These are phyloP conservation scores for Fusarium ambrosium DNA, from an alignment of 2,329 filamentous ascomycete species.

Conservation along the genomic window DNA sequence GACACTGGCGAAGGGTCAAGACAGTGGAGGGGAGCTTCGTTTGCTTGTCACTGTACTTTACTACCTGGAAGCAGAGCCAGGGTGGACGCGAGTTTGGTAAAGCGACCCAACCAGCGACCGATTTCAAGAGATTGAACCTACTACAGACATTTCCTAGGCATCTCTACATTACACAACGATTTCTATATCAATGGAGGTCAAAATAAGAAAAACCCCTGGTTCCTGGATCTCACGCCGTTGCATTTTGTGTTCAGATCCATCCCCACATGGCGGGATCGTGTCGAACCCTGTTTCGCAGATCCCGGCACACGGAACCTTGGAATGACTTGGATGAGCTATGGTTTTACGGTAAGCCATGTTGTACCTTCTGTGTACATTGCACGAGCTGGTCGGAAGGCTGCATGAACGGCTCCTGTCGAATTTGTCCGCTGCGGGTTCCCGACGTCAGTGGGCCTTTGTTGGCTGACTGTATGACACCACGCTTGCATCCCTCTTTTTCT, in stretches of 20 bases:
- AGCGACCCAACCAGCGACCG: not conserved
- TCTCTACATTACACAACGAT: not conserved
- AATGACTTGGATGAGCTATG: not conserved
- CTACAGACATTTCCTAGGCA: not conserved
- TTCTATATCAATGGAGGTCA: not conserved
- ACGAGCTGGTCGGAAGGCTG: not conserved
- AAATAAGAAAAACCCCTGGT: not conserved
- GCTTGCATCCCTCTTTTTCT: not conserved
- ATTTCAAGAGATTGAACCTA: rapidly evolving
- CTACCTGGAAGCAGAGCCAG: not conserved
- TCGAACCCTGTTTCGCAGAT: not conserved
- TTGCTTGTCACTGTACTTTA: not conserved
- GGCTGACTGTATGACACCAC: not conserved
- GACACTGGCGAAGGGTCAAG: not conserved
- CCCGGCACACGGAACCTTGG: not conserved
- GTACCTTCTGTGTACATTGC: not conserved
- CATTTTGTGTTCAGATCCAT: constrained; percentile 2
- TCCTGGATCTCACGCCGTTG: not conserved
- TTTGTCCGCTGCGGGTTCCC: not conserved
- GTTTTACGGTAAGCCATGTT: not conserved
- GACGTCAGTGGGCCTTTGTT: not conserved
- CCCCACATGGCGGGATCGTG: constrained; percentile 1
- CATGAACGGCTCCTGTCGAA: not conserved
- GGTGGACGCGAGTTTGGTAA: not conserved
- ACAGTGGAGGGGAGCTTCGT: not conserved